These are phyloP conservation scores for Galeopsis tetrahit DNA, from an alignment of 257 asterid genomes.

Conservation along the genomic window DNA sequence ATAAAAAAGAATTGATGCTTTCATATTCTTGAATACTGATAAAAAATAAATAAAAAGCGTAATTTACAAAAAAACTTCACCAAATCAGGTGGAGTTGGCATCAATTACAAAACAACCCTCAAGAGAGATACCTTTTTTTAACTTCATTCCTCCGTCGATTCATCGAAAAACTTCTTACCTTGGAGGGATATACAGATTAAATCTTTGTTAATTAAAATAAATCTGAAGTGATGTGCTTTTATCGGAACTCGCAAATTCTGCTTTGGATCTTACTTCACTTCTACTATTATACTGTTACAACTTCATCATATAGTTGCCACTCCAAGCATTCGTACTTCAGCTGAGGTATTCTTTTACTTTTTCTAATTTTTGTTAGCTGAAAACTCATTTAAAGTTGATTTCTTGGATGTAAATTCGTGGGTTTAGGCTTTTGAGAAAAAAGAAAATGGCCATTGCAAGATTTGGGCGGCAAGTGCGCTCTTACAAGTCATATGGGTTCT, in stretches of 20 bases:
- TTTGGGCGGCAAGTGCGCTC: constrained; percentile 91
- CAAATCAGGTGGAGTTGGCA: neutral
- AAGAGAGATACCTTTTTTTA: neutral
- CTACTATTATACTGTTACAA: constrained; percentile 39
- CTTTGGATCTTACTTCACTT: constrained; percentile 52
- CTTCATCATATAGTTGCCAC: constrained; percentile 34
- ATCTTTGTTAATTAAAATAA: constrained; percentile 5
- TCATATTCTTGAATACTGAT: neutral
- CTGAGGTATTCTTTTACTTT: constrained; percentile 24
- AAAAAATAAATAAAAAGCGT: neutral
- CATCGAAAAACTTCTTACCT: constrained; percentile 14
- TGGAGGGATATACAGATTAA: constrained; percentile 25
- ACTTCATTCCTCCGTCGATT: constrained; percentile 28
- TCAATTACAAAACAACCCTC: constrained; percentile 33
- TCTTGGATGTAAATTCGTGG: constrained; percentile 33
- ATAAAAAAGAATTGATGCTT: neutral
- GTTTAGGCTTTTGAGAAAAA: constrained; percentile 32
- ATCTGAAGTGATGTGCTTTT: constrained; percentile 19
- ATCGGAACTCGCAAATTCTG: constrained; percentile 30
- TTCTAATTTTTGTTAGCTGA: constrained; percentile 23
- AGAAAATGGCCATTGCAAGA: constrained; percentile 70
- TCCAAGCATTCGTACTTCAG: constrained; percentile 32
- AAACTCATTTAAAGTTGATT: constrained; percentile 29
- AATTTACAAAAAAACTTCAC: neutral
- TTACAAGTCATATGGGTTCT: constrained; percentile 74